A percentile compares a stretch with the other conserved stretches of the same genome.
Conservation (phyloP, 106 monocot genomes). For the Iris macrosiphon region DNA sequence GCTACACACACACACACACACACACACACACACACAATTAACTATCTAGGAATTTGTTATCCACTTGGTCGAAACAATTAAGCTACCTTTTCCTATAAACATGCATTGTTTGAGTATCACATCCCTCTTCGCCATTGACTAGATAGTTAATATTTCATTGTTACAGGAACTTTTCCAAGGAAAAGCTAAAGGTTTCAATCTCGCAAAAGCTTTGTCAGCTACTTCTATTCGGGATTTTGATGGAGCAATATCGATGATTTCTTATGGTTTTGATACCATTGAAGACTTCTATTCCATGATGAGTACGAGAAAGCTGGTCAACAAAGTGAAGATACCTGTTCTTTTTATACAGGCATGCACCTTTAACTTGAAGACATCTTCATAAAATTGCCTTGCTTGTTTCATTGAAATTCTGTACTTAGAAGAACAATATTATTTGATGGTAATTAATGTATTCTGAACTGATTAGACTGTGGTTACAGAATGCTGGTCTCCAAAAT, state of each 20-base stretch:
- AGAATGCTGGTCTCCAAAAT: no score
- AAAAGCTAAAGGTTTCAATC: constrained; percentile 73
- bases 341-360: constrained; percentile 76
- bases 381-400: no score
- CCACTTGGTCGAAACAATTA: no score
- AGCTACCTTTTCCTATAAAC: no score
- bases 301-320: constrained; percentile 48
- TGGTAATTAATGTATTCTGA: not conserved
- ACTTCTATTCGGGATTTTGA: constrained; percentile 78
- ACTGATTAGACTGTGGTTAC: no score
- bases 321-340: constrained; percentile 69
- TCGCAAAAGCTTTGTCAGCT: constrained; percentile 74
- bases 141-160: constrained; percentile 5
- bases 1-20: no score
- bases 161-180: constrained; percentile 89
- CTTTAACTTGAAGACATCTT: no score
- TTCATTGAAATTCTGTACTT: no score
- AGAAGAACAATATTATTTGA: no score
- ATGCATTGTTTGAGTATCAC: no score
- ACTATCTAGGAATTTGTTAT: not conserved
- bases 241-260: constrained; percentile 74
- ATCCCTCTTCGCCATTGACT: no score
- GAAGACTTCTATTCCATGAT: constrained; percentile 68
- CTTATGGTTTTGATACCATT: constrained; percentile 69
- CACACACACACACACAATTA: no score